Conservation (phyloP, 2,329 filamentous ascomycete species). For the Diaporthe amygdali region DNA sequence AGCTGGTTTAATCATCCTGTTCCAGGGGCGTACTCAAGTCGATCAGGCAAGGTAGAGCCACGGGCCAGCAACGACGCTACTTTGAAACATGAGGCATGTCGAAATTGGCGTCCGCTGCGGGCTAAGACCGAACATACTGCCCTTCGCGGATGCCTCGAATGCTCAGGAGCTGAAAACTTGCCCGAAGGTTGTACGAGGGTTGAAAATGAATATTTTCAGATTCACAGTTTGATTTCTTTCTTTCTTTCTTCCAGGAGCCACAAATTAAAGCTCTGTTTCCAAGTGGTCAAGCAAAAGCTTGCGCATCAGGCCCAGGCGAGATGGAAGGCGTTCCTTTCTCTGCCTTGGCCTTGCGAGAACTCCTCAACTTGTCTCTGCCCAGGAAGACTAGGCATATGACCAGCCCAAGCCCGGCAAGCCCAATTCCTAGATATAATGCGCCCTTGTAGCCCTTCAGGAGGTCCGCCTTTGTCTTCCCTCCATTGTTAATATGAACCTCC, state of each 20-base stretch:
- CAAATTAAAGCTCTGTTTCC: neutral
- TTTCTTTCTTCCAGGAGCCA: neutral
- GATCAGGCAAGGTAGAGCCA: neutral
- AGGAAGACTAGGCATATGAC: conserved; percentile 28
- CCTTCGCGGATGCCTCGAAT: too few relatives aligned
- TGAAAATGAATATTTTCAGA: too few relatives aligned
- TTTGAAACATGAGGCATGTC: neutral
- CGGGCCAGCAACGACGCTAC: neutral
- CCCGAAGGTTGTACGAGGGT: too few relatives aligned
- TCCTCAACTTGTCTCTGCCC: conserved; percentile 11
- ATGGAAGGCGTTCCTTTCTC: neutral
- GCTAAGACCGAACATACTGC: too few relatives aligned
- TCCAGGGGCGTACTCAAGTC: neutral
- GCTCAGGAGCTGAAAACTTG: too few relatives aligned
- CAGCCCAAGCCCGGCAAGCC: conserved; percentile 30
- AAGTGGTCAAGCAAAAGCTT: neutral
- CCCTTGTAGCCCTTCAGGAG: conserved; percentile 29
- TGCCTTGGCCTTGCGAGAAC: neutral
- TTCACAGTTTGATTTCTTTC: neutral
- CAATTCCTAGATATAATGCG: conserved; percentile 31
- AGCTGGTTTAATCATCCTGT: neutral
- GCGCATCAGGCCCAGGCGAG: neutral
- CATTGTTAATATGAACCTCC: conserved; percentile 46
- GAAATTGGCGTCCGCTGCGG: too few relatives aligned
- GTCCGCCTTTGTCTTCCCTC: conserved; percentile 29